Evolutionary conservation across 2,329 filamentous ascomycete genomes (phyloP).

Genomic region (Fusarium sambucinum): DNA sequence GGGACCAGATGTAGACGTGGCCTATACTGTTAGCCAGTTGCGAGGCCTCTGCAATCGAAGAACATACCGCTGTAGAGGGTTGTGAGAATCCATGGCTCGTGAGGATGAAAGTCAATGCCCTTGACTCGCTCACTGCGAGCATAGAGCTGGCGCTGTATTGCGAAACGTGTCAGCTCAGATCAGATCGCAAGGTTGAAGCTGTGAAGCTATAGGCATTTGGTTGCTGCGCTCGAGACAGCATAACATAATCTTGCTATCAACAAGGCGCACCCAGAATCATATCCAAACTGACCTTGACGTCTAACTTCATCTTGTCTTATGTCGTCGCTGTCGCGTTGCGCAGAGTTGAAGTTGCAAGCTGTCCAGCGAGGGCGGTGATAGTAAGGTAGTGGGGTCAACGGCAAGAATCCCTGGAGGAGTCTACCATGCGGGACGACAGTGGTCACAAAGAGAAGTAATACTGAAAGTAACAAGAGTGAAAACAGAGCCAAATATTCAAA

Average conservation of each 20-base stretch:
- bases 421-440: slow-evolving; percentile 44
- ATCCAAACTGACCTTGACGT: slow-evolving; percentile 55
- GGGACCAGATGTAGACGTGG: slow-evolving; percentile 99
- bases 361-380: slow-evolving; percentile 49
- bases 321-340: slow-evolving; percentile 42
- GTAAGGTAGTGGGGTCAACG: slow-evolving; percentile 47
- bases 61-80: slow-evolving; percentile 91
- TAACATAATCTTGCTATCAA: neutral
- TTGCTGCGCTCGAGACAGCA: neutral
- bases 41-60: neutral
- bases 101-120: slow-evolving; percentile 95
- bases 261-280: neutral
- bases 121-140: slow-evolving; percentile 96
- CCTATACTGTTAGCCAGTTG: slow-evolving; percentile 62
- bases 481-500: slow-evolving; percentile 9
- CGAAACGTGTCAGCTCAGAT: slow-evolving; percentile 46
- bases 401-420: slow-evolving; percentile 43
- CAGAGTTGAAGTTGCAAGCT: slow-evolving; percentile 49
- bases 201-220: neutral
- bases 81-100: slow-evolving; percentile 96
- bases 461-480: neutral
- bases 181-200: slow-evolving; percentile 32
- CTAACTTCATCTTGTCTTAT: slow-evolving; percentile 56
- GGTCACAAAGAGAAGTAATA: slow-evolving; percentile 7
- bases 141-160: slow-evolving; percentile 61